Base-by-base conservation (phyloP, 2,329 filamentous ascomycete genomes). In the Ophiocordyceps sinensis region DNA sequence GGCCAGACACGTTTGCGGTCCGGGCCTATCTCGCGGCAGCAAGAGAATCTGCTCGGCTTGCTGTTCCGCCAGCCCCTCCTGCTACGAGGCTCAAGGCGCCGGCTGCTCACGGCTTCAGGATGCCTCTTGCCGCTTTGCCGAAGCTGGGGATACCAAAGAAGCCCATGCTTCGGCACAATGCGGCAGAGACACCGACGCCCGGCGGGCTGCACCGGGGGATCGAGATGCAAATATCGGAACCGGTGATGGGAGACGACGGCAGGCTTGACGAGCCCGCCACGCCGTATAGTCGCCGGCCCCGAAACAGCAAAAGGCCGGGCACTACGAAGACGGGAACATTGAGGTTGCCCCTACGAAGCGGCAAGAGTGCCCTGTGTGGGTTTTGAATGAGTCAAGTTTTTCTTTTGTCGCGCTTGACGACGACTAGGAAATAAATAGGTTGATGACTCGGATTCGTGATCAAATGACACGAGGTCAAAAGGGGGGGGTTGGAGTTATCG, bases 91-190 rank as follows among this genome's bases (percentile, higher is more conserved):
- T 10, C 2, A 37, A 17, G 28, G 4, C 26, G 28, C 32, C 36
- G 26, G 14, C 19, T 8, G 30, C 19, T 15, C 29, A 49, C 2
- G 57, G 47, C 28, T 53, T 64, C 1, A 60, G 64, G 0, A 55
- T 70, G 8, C 39, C 49, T 0, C 51, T 65, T 2, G 62, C 66
- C 0, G 63, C 64, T 0, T 45, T 67, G 1, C 55, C 55, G 2
- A 62, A 61, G 21, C 50, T 67, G 0, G 51, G 57, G 0, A 50
- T 64, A 11, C 62, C 67, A 0, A 68, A 62, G 48, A 62, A 63
- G 47, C 63, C 67, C 48, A 44, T 23, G 17, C 34, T 13, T 30
- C 21, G 9, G 9, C 9, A n/a, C 12, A 39, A 23, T 17, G 14
- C 28, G 7, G 35, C 39, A 2, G 39, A 41, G 28, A 36, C 28